These are phyloP conservation scores for Gracilaria vermiculophylla DNA, from an alignment of 23 red algal genomes.

Conservation along the genomic window DNA sequence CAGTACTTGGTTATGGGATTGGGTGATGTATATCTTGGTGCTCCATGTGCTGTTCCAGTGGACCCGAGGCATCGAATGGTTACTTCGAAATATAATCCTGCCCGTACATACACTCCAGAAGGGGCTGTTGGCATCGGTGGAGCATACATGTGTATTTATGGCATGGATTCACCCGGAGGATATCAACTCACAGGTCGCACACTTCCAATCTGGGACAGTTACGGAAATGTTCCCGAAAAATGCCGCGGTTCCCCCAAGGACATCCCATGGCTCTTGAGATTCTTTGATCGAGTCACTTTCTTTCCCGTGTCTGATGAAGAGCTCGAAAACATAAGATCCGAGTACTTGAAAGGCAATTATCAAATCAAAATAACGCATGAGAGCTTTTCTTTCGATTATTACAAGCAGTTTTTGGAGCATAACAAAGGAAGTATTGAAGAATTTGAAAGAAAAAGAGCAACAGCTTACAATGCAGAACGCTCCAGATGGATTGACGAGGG, in stretches of 20 bases:
- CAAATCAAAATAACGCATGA: constrained; percentile 65
- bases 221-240: constrained; percentile 54
- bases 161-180: constrained; percentile 73
- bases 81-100: constrained; percentile 79
- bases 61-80: constrained; percentile 64
- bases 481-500: constrained; percentile 49
- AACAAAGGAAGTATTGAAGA: constrained; percentile 33
- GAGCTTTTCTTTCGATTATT: constrained; percentile 44
- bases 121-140: constrained; percentile 79
- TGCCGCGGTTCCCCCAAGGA: constrained; percentile 39
- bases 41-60: constrained; percentile 72
- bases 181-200: constrained; percentile 79
- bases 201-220: constrained; percentile 79
- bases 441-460: constrained; percentile 28
- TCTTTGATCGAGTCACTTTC: constrained; percentile 68
- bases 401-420: constrained; percentile 24
- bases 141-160: constrained; percentile 77
- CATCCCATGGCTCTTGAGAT: constrained; percentile 70
- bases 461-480: constrained; percentile 50
- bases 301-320: constrained; percentile 62
- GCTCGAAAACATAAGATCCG: constrained; percentile 33
- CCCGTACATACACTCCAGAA: constrained; percentile 68
- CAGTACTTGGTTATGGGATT: constrained; percentile 83
- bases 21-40: constrained; percentile 74
- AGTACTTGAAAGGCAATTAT: constrained; percentile 50